Conservation (phyloP, 495 filamentous ascomycete genomes). For the Daldinia vernicosa region DNA sequence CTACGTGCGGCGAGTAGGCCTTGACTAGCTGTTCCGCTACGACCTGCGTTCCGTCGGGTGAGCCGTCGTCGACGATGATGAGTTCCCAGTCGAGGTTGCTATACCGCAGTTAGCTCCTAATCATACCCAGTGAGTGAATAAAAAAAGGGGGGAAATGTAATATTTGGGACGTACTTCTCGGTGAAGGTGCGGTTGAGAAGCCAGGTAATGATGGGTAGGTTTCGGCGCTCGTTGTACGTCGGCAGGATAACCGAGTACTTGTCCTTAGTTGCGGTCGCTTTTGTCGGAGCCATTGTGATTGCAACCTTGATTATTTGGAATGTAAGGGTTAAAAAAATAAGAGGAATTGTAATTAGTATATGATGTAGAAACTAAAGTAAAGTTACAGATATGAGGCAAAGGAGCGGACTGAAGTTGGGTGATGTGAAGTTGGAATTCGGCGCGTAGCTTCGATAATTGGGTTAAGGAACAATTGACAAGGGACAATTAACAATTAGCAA, state of each 20-base stretch:
- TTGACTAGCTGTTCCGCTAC: constrained; percentile 89
- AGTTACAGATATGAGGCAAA: constrained; percentile 21
- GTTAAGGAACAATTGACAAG: not conserved
- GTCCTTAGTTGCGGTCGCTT: constrained; percentile 57
- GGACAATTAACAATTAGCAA: constrained; percentile 3
- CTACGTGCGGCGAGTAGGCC: constrained; percentile 79
- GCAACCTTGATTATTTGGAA: not conserved
- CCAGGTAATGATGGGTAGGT: constrained; percentile 95
- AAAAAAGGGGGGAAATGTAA: not conserved
- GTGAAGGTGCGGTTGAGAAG: constrained; percentile 90
- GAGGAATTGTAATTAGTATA: constrained; percentile 7
- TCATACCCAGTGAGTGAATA: not conserved
- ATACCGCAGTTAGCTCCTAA: constrained; percentile 27
- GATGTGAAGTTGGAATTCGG: constrained; percentile 20
- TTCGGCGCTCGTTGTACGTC: constrained; percentile 97
- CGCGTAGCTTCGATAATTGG: constrained; percentile 20
- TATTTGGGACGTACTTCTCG: constrained; percentile 67
- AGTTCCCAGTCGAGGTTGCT: constrained; percentile 98
- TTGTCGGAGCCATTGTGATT: constrained; percentile 49
- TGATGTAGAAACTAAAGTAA: constrained; percentile 17
- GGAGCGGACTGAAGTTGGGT: constrained; percentile 44
- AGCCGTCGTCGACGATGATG: constrained; percentile 96
- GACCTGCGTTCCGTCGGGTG: constrained; percentile 92
- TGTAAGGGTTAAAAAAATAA: not conserved
- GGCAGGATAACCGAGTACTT: constrained; percentile 98